These are phyloP conservation scores for sweet orange (Citrus sinensis) DNA, from an alignment of 345 rosid species.

Conservation along the genomic window DVS_A1.0 CM039163.1:18178001-18178500, in stretches of 20 bases:
- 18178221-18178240: neutral
- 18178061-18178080: too few species aligned
- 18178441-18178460: slow-evolving; percentile 18
- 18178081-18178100: too few species aligned
- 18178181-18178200: too few species aligned
- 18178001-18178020: too few species aligned
- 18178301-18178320: slow-evolving; percentile 50
- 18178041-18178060: too few species aligned
- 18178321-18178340: slow-evolving; percentile 72
- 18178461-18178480: neutral
- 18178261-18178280: slow-evolving; percentile 56
- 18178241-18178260: neutral
- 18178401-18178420: slow-evolving; percentile 26
- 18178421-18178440: slow-evolving; percentile 15
- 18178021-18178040: too few species aligned
- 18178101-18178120: too few species aligned
- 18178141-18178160: too few species aligned
- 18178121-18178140: too few species aligned
- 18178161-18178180: too few species aligned
- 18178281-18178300: slow-evolving; percentile 65
- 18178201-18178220: neutral
- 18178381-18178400: slow-evolving; percentile 35
- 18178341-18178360: slow-evolving; percentile 62
- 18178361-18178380: slow-evolving; percentile 81
- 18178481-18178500: neutral